These are phyloP conservation scores for Verruconis gallopava DNA, from an alignment of 2,329 filamentous ascomycete species.

Conservation along the genomic window DNA sequence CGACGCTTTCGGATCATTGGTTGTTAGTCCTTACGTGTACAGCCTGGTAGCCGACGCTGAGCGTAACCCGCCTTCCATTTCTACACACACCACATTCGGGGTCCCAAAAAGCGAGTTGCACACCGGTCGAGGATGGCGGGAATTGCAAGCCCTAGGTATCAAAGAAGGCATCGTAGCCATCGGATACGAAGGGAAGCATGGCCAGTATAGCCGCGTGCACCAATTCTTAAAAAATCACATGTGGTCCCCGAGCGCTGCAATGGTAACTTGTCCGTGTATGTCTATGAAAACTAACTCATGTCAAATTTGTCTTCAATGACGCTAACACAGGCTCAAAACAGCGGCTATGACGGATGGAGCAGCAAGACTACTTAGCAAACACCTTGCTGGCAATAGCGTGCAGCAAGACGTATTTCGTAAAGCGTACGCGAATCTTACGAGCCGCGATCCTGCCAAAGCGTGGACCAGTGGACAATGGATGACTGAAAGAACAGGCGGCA, in stretches of 20 bases:
- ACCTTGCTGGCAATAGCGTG: not conserved
- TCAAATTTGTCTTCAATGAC: too few species aligned
- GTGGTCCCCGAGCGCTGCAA: constrained; percentile 46
- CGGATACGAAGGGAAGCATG: constrained; percentile 38
- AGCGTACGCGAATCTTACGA: not conserved
- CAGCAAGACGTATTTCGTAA: not conserved
- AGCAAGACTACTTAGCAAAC: not conserved
- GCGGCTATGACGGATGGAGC: not conserved
- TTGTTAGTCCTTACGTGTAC: constrained; percentile 43
- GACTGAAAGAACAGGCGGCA: constrained; percentile 58
- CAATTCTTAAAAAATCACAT: constrained; percentile 48
- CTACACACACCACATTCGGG: constrained; percentile 49
- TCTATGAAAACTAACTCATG: too few species aligned
- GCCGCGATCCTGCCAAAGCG: constrained; percentile 20
- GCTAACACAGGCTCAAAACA: too few species aligned
- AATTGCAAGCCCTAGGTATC: constrained; percentile 46
- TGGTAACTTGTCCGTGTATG: constrained; percentile 55
- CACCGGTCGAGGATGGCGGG: constrained; percentile 53
- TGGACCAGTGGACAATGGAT: constrained; percentile 72
- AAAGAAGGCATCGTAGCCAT: constrained; percentile 45
- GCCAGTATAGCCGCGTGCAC: constrained; percentile 36
- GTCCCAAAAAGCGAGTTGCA: constrained; percentile 45
- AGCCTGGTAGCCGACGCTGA: constrained; percentile 51
- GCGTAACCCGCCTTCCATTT: constrained; percentile 48
- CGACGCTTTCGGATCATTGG: constrained; percentile 36